Evolutionary conservation across 192 early-diverging fungal species (phyloP).

Genomic region (Entomortierella lignicola): DNA sequence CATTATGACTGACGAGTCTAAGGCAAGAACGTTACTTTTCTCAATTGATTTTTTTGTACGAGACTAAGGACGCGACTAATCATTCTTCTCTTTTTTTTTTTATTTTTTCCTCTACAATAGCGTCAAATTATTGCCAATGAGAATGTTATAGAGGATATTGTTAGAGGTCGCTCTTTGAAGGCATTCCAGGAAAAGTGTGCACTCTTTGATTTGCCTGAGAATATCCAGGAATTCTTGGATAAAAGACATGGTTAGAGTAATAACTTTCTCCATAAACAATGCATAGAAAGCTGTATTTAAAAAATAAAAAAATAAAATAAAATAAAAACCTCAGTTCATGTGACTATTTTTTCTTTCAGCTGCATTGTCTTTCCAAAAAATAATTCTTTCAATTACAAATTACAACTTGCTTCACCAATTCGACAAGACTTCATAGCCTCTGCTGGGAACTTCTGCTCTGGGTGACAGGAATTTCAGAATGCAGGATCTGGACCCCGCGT

Average conservation of each 20-base stretch:
- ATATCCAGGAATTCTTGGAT: constrained; percentile 62
- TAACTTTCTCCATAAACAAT: no score
- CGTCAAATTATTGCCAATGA: constrained; percentile 77
- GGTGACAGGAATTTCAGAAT: constrained; percentile 8
- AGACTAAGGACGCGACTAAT: no score
- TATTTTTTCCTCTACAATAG: constrained; percentile 48
- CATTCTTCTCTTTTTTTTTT: not conserved
- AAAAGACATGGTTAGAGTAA: constrained; percentile 46
- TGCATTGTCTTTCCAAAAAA: no score
- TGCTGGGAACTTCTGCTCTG: not conserved
- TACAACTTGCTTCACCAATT: no score
- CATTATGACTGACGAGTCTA: constrained; percentile 66
- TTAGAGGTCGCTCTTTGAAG: constrained; percentile 72
- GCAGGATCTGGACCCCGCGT: constrained; percentile 40
- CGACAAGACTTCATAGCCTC: not conserved
- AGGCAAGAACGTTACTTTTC: constrained; percentile 47
- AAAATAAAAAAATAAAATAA: not conserved
- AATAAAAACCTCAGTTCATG: not conserved
- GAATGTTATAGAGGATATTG: constrained; percentile 76
- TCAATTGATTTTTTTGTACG: not conserved
- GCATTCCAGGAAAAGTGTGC: constrained; percentile 77
- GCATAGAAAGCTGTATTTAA: not conserved
- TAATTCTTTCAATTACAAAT: no score
- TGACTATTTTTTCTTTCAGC: no score
- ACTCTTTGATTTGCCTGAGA: constrained; percentile 64